phyloP scores from a whole-genome alignment of 2,329 filamentous ascomycete genomes.

The Thielaviopsis musarum region DNA sequence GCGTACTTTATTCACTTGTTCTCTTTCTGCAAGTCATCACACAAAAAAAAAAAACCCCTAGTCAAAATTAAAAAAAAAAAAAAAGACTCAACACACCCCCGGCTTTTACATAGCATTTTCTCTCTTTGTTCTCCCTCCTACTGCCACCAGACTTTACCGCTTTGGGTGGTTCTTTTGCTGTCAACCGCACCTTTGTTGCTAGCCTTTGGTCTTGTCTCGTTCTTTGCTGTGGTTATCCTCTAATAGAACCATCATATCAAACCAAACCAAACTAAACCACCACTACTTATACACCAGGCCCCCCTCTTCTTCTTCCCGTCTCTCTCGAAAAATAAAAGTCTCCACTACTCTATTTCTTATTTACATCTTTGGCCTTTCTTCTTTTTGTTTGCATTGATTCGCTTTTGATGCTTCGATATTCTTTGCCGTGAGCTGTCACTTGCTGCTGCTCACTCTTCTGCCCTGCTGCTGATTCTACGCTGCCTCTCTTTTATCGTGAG shows the following conservation, averaged over 20 bases:
- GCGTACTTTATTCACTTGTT: not conserved
- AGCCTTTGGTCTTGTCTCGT: not conserved
- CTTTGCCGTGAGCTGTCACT: not conserved
- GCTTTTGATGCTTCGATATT: not conserved
- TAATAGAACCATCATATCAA: not conserved
- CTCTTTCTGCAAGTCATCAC: too few relatives aligned
- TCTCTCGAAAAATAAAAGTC: too few relatives aligned
- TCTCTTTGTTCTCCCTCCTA: not conserved
- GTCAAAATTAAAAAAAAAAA: not conserved
- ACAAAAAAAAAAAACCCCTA: not conserved
- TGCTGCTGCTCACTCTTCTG: not conserved
- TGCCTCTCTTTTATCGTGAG: not conserved
- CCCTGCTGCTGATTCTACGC: not conserved
- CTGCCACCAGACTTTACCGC: not conserved
- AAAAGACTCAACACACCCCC: not conserved
- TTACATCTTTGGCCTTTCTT: not conserved
- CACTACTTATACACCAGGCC: too few relatives aligned
- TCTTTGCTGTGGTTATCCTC: not conserved
- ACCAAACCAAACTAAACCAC: too few relatives aligned
- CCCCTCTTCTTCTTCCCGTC: too few relatives aligned
- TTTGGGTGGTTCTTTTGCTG: slow-evolving; percentile 6
- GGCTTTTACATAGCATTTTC: not conserved
- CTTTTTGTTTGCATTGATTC: not conserved
- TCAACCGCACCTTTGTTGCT: not conserved
- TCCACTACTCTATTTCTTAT: not conserved